Percentiles rank a stretch among this genome's conserved stretches.
Evolutionary conservation across 1,284 basidiomycete species (phyloP).

Genomic region (Fomitopsis betulina): DNA sequence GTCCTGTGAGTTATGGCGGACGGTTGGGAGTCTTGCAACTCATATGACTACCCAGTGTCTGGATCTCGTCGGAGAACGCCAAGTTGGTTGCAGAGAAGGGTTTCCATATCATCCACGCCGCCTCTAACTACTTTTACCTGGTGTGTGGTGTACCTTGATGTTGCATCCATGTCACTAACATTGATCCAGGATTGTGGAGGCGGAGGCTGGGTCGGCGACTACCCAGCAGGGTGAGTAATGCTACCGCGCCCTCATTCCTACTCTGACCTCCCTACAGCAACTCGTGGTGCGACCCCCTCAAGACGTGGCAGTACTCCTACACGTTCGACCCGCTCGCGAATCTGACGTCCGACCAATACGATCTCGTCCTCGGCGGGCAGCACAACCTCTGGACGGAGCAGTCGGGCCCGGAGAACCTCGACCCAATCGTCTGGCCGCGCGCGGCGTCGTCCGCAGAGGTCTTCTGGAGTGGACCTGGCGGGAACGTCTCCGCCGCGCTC

Average conservation of each 20-base stretch:
- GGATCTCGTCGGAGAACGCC: constrained; percentile 46
- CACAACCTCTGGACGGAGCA: constrained; percentile 80
- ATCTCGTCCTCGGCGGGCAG: constrained; percentile 68
- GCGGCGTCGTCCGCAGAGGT: constrained; percentile 77
- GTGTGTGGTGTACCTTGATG: constrained; percentile 22
- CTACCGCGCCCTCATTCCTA: not conserved
- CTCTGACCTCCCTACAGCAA: constrained; percentile 29
- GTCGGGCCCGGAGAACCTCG: constrained; percentile 65
- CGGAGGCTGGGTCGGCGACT: constrained; percentile 73
- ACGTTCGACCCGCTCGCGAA: constrained; percentile 69
- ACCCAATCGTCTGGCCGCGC: constrained; percentile 74
- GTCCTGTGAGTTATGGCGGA: constrained; percentile 46
- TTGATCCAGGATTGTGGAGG: constrained; percentile 68
- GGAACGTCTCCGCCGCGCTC: constrained; percentile 57
- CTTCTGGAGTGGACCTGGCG: constrained; percentile 71
- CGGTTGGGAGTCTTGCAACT: not conserved
- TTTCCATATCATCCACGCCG: constrained; percentile 46
- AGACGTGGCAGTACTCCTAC: constrained; percentile 72
- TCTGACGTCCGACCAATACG: constrained; percentile 43
- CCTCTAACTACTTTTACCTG: constrained; percentile 62
- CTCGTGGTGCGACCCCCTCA: constrained; percentile 73
- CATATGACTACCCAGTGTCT: constrained; percentile 38
- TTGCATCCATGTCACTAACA: not conserved
- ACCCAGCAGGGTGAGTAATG: constrained; percentile 34
- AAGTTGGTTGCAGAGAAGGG: constrained; percentile 42